A percentile compares a stretch with the other conserved stretches of the same genome.
Conservation (phyloP, 75 land plant species). For the Adiantum capillusveneris region DNA sequence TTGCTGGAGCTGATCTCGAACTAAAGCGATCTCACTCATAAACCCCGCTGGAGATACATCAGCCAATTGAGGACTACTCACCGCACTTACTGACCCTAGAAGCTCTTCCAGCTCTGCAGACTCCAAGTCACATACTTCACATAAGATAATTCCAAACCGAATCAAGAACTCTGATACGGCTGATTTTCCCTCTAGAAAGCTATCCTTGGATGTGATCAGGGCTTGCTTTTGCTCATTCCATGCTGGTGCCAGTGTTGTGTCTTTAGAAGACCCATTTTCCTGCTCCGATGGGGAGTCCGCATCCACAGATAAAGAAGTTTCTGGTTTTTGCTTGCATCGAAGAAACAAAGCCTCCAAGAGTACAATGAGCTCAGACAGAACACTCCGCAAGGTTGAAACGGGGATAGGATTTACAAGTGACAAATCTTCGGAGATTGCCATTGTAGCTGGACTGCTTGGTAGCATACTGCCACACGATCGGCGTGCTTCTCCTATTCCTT, state of each 20-base stretch:
- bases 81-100: background rate
- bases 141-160: background rate
- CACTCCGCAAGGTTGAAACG: background rate
- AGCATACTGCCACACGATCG: too few species aligned
- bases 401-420: too few species aligned
- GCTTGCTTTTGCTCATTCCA: background rate
- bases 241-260: background rate
- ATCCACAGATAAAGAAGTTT: too few species aligned
- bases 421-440: too few species aligned
- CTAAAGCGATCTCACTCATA: background rate
- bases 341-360: background rate
- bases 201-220: background rate
- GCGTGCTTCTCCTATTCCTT: too few species aligned
- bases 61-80: constrained; percentile 12
- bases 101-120: background rate
- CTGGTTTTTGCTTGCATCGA: background rate
- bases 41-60: too few species aligned
- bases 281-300: too few species aligned
- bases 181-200: constrained; percentile 2
- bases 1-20: constrained; percentile 2
- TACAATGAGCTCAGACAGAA: constrained; percentile 1
- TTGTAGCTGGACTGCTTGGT: too few species aligned
- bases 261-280: background rate
- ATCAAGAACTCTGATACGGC: background rate
- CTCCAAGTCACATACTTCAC: background rate